Percentiles rank a stretch among this genome's conserved stretches.
Conservation (phyloP, 192 early-diverging fungal species). For the Coemansia sp. region DNA sequence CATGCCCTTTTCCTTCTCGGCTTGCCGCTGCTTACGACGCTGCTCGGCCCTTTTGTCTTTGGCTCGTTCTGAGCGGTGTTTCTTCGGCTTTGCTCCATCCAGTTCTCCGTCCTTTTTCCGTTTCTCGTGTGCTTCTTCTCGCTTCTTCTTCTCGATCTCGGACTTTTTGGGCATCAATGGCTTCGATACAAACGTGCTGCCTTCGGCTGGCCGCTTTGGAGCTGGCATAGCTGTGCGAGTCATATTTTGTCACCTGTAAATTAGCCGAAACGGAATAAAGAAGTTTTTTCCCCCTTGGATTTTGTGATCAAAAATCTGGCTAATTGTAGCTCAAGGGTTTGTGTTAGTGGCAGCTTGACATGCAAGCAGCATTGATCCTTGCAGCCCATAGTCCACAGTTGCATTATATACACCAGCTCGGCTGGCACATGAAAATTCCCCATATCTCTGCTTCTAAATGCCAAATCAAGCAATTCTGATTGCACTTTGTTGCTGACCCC, state of each 20-base stretch:
- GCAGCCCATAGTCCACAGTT: no score
- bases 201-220: conserved; percentile 56
- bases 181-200: conserved; percentile 46
- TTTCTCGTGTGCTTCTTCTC: conserved; percentile 13
- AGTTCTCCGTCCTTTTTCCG: conserved; percentile 9
- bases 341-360: no score
- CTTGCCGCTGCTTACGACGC: conserved; percentile 29
- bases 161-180: conserved; percentile 55
- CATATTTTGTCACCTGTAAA: conserved; percentile 36
- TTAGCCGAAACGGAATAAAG: no score
- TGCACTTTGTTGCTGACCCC: not conserved
- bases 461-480: no score
- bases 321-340: no score
- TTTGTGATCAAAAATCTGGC: no score
- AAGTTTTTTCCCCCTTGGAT: no score
- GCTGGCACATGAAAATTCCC: no score
- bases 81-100: conserved; percentile 7
- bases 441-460: no score
- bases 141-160: conserved; percentile 31
- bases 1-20: conserved; percentile 38
- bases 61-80: conserved; percentile 18
- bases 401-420: no score
- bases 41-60: conserved; percentile 30
- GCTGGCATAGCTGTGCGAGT: conserved; percentile 59
- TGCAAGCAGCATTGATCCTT: no score